Base-by-base conservation (phyloP, 2,329 filamentous ascomycete genomes). In the Pseudocercospora vitis region DNA sequence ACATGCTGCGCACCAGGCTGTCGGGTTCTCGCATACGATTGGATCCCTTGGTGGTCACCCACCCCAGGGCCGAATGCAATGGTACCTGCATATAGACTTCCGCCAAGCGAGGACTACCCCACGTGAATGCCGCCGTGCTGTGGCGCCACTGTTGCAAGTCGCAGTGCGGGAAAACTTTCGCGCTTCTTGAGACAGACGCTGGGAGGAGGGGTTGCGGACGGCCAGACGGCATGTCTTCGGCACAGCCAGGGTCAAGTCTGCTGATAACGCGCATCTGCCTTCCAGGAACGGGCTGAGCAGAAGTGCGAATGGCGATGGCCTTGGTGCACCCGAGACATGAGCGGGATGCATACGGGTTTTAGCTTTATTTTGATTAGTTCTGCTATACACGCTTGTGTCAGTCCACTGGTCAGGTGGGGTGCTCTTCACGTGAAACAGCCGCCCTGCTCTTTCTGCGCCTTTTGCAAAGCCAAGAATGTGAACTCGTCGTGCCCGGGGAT, bases 401-500 rank as follows among this genome's bases (percentile, higher is more conserved):
- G 48, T 23, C 35, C 35, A 40, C 35, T 19, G 35, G 18, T 9
- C 19, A 31, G 16, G 42, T 47, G 44, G 26, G 26, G 29, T 47
- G 24, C 14, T 7, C 14, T 21, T 61, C 54, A 61, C 44, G 35
- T 61, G 50, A 57, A 61, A 35, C 21, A 57, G 1, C 59, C 59
- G n/a, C 54, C 59, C 23, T 57, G 31, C 44, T 61, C 49, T 48
- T 50, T 46, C 45, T 61, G 56, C 40, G 53, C 35, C 14, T 35
- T 26, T 26, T 56, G 59, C 12, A 59, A 29, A 31, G 46, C 53
- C 11, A 69, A 31, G 42, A 70, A 68, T 1, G 64, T 69, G 45
- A 58, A 63, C 52, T 70, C 66, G 42, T 71, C 69, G 55, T 71
- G 68, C 3, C 69, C 68, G 7, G 68, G 67, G n/a, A 70, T 66